Base-by-base conservation (phyloP, 2,329 filamentous ascomycete genomes). In the Stemphylium beticola region DNA sequence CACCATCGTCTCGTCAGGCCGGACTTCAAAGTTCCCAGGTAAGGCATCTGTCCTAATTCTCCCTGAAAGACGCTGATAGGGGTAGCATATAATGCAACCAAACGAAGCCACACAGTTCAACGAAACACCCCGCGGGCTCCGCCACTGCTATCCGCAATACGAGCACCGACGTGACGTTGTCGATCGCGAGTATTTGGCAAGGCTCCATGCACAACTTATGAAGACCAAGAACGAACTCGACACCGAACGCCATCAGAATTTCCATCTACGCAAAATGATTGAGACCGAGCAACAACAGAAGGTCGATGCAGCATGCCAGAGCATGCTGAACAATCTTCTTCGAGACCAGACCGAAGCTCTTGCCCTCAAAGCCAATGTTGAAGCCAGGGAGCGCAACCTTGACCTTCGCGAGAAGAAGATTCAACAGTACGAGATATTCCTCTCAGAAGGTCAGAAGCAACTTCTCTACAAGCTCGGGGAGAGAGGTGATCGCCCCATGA, bases 391-490 rank as follows among this genome's bases (percentile, higher is more conserved):
- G 22, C 52, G 55, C 1, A 56, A 59, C 2, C 31, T 69, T 1
- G 26, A 50, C 0, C 20, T 50, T 4, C 67, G 67, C 1, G 57
- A 64, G 12, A 37, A 49, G 5, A 52, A 38, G 1, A 60, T 67
- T 10, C 29, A 54, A 5, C 60, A 68, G 22, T 6, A 57, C 0
- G 69, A 72, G 29, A 18, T 53, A 0, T 65, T 63, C 29, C 62
- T 71, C 2, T 29, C 56, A 4, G 49, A 57, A 18, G 69, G 69
- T 6, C 66, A 71, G 42, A 66, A 59, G 26, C 62, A 66, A 14
- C 39, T 68, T 4, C 39, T 55, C 10, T 26, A 41, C 17, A 32
- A 60, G 15, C 43, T 59, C 1, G 58, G 62, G 12, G 29, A 62
- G 17, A 46, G 50, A 0, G 62, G 56, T 2, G 47, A 52, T 4